Base-by-base conservation (phyloP, 1,284 basidiomycete genomes). In the Melampsora larici-populina region DNA sequence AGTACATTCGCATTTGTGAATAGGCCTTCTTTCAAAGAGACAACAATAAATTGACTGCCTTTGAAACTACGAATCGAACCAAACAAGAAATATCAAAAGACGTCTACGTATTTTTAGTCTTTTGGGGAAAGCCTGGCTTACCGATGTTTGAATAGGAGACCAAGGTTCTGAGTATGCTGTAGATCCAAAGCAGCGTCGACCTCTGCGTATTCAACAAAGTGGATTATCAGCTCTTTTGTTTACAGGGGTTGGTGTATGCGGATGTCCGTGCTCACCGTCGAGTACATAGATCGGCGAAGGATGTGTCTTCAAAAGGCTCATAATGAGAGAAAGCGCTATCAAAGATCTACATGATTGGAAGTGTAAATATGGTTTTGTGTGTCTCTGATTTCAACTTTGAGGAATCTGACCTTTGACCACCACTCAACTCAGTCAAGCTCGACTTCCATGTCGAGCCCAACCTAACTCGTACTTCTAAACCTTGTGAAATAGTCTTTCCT, bases 41-140 rank as follows among this genome's bases (percentile, higher is more conserved):
- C 96, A 68, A 99, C 97, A 82, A 98, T 97, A 85, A 99, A 98
- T 84, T 98, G 96, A 24, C 91, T 92, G 65, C 96, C 96, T 84
- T 93, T 93, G 88, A 99, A 99, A n/a, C 97, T 89, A 89, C 98
- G 97, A 21, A 98, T 88, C 96, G 96, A 79, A 99, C 97, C 84
- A 98, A 93, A 82, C 97, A 80, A 24, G n/a, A 11, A 18, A 5
- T 11, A 43, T 24, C 21, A 24, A 51, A 40, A 21, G 58, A 24
- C 29, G 78, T 46, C 18, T 43, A 21, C 64, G 40, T 6, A 68
- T 8, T 26, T n/a, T 60, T 13, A 8, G 24, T 26, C 21, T 5
- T 46, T 9, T 95, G 0, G 65, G 84, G 67, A 43, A 66, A 67
- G 26, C 18, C 40, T 29, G 24, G 66, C 65, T 40, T 48, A 68